Base-by-base conservation (phyloP, 2,329 filamentous ascomycete genomes). In the Colletotrichum filicis region DNA sequence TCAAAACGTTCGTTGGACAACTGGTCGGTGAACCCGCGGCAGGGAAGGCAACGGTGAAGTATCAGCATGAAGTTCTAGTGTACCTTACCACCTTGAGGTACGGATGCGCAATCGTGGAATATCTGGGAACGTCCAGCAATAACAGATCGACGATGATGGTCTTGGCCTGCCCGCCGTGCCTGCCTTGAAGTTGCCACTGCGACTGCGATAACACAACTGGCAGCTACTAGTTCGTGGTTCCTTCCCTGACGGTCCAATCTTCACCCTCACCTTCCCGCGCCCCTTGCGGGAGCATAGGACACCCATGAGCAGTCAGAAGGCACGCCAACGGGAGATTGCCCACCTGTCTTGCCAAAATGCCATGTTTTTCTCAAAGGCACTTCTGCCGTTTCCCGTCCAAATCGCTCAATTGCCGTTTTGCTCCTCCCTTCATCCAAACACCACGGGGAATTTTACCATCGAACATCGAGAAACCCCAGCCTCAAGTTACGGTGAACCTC, bases 331-430 rank as follows among this genome's bases (percentile, higher is more conserved):
- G 19, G 42, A 49, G 42, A 49, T 49, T 49, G 42, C 42, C 42
- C 19, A 49, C 42, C 19, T 49, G 35, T 26, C 5, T 62, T 32
- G 58, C 42, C 37, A 32, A 64, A 70, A 70, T 73, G 55, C 70
- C 70, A 73, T 73, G 59, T 73, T 70, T 73, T 60, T 26, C 66
- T 57, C 55, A 19, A n/a, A 70, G 58, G 70, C 66, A 63, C 46
- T 70, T 73, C 49, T 49, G 30, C 53, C 66, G 24, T 56, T 66
- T 69, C 60, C 60, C 60, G 66, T 49, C 42, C 42, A 49, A 49
- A n/a, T 49, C 19, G 52, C 52, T 55, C 19, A 55, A 32, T 52
- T 46, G n/a, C 53, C 32, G 19, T 58, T 35, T 49, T 22, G 24
- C 62, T 65, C 46, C 49, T 49, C 46, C 63, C 46, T 63, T 32